A percentile compares a stretch with the other conserved stretches of the same genome.
These are phyloP conservation scores for Zygoascus tannicola DNA, from an alignment of 805 yeast genomes.

Conservation along the genomic window DNA sequence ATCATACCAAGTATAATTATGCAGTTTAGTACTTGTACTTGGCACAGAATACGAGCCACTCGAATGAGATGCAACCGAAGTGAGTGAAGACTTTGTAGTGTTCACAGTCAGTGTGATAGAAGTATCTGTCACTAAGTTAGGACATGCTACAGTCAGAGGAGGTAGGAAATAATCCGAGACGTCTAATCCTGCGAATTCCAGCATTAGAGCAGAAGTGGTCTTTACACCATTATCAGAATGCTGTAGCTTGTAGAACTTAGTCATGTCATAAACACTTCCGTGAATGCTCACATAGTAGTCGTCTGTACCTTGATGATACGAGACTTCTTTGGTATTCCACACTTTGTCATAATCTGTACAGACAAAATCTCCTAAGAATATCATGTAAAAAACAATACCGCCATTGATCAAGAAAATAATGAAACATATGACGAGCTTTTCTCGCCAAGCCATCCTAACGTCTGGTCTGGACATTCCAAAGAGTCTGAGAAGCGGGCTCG, in stretches of 20 bases:
- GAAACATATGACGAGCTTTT: constrained; percentile 30
- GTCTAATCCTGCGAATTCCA: constrained; percentile 33
- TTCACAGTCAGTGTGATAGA: constrained; percentile 25
- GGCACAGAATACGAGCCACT: constrained; percentile 26
- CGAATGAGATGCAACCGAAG: constrained; percentile 25
- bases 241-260: constrained; percentile 32
- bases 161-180: constrained; percentile 33
- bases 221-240: constrained; percentile 32
- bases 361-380: constrained; percentile 29
- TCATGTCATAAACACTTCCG: constrained; percentile 34
- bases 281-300: constrained; percentile 33
- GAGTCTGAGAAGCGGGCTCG: constrained; percentile 27
- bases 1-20: constrained; percentile 30
- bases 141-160: constrained; percentile 33
- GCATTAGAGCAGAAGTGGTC: constrained; percentile 28
- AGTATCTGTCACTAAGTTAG: constrained; percentile 28
- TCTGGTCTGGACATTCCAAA: constrained; percentile 34
- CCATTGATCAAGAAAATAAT: constrained; percentile 30
- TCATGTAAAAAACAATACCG: constrained; percentile 35
- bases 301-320: constrained; percentile 28
- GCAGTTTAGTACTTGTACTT: constrained; percentile 25
- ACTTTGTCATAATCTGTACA: constrained; percentile 35
- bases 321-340: constrained; percentile 31
- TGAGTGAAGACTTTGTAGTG: constrained; percentile 21
- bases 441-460: constrained; percentile 37